Base-by-base conservation (phyloP, 1,284 basidiomycete genomes). In the Pascua sp. region DNA sequence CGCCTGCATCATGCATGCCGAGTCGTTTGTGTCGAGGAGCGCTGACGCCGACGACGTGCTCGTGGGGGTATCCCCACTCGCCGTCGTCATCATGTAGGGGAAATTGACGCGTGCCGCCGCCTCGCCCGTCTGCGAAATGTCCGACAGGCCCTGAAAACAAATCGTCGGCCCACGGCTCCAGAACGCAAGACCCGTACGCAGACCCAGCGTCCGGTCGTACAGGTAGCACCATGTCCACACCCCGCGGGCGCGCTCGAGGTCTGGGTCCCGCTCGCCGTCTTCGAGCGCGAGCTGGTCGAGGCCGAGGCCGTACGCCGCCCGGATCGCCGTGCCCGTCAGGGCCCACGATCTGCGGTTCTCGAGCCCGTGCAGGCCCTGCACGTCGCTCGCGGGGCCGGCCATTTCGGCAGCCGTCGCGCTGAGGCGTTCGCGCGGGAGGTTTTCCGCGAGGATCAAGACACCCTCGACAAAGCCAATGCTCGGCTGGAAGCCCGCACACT, bases 221-320 rank as follows among this genome's bases (percentile, higher is more conserved):
- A 79, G 69, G 53, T 79, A 79, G 62, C 78, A 79, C 71, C 75
- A 79, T 4, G 78, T 79, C 77, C 77, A 79, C 8, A 74, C 75
- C n/a, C 74, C 67, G 46, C 76, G 61, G 10, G 76, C 76, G 11
- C 78, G 64, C 47, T 79, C 75, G 11, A 76, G 62, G 42, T 72
- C 70, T 2, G 71, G 61, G 10, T 67, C 66, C 10, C 67, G 61
- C 17, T 68, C 59, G 11, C 62, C 67, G 39, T 73, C 72, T 40
- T 76, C 72, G 15, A 73, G 64, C 3, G 77, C 63, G 18, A 73
- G 61, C 52, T 71, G 71, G 56, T 72, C 69, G 38, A 78, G 64
- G 0, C 76, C 76, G 11, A 79, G 64, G 7, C 69, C 69, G 47
- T 76, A 76, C 5, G 72, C 73, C 11, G 72, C 71, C 11, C 74